Base-by-base conservation (phyloP, 192 early-diverging fungal genomes). In the Rhizophlyctis rosea region DNA sequence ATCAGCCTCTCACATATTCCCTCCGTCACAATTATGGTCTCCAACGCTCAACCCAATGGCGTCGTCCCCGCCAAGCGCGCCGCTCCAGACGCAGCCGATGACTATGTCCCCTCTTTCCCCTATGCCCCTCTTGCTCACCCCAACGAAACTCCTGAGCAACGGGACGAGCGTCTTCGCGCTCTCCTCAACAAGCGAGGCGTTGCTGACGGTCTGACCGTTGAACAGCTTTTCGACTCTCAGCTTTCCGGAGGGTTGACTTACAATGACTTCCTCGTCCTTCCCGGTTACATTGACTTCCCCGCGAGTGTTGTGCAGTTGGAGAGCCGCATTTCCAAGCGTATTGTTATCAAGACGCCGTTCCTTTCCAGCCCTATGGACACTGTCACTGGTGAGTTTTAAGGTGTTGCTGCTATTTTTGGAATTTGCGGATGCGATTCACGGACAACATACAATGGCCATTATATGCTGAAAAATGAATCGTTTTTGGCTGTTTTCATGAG, bases 301-400 rank as follows among this genome's bases (percentile, higher is more conserved):
- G 92, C 93, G 18, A 79, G 85, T 66, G 75, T 76, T 7, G 89
- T 92, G 34, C 76, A 78, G 53, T 84, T 94, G 52, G 90, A 91
- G 66, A 89, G 89, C 68, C 81, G 83, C 68, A 87, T 98, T 64
- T 96, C 94, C 23, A 91, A 87, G 77, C 86, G 92, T 61, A 93
- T 92, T 66, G 77, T 83, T 52, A 82, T 98, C 78, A 92, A 91
- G 75, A 91, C 93, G 13, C 96, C 96, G 3, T 90, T 98, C 72
- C 67, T 96, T 67, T 95, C 92, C 23, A 90, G 88, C 59, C 96
- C 94, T 57, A 98, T 98, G 96, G 96, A 98, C 76, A 98, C 96
- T 33, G 96, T 98, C 24, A 96, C 96, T 31, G 75, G 69, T 72
- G 27, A 16, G 54, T 48, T 4, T 3, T 11, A n/a, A n/a, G 7